These are phyloP conservation scores for Candida broadrunensis DNA, from an alignment of 805 yeast genomes.

Conservation along the genomic window DNA sequence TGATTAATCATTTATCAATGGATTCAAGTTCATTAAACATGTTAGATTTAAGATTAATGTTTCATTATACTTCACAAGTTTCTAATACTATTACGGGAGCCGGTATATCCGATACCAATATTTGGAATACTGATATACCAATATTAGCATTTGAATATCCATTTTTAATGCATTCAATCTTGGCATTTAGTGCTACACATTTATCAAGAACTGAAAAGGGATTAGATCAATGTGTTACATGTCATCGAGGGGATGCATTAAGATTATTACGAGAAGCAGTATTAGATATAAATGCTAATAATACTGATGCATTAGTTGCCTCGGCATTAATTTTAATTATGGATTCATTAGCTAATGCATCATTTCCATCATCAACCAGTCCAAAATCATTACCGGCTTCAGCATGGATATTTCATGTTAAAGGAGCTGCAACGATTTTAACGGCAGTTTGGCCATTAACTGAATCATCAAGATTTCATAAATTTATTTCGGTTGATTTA, in stretches of 20 bases:
- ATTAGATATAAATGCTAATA: conserved; percentile 73
- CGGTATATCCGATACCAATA: conserved; percentile 79
- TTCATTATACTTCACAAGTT: conserved; percentile 82
- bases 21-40: conserved; percentile 46
- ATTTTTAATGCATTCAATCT: conserved; percentile 85
- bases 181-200: conserved; percentile 93
- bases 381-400: conserved; percentile 78
- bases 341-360: conserved; percentile 93
- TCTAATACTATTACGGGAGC: conserved; percentile 87
- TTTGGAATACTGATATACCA: conserved; percentile 89
- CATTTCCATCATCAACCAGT: conserved; percentile 48
- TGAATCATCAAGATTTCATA: conserved; percentile 40
- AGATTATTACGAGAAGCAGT: conserved; percentile 82
- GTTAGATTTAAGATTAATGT: conserved; percentile 77
- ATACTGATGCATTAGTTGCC: conserved; percentile 91
- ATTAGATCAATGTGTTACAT: conserved; percentile 75
- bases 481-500: conserved; percentile 70
- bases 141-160: conserved; percentile 84
- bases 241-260: conserved; percentile 85
- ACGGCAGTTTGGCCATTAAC: conserved; percentile 94
- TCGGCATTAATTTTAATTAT: conserved; percentile 84
- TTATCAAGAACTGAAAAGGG: conserved; percentile 73
- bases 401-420: conserved; percentile 96
- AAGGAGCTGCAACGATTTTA: conserved; percentile 93
- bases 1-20: conserved; percentile 7